Evolutionary conservation across 1,139 yeast species (phyloP), one percentile per base, ranked within the genome.

Genomic region (Suhomyces kunorum): DNA sequence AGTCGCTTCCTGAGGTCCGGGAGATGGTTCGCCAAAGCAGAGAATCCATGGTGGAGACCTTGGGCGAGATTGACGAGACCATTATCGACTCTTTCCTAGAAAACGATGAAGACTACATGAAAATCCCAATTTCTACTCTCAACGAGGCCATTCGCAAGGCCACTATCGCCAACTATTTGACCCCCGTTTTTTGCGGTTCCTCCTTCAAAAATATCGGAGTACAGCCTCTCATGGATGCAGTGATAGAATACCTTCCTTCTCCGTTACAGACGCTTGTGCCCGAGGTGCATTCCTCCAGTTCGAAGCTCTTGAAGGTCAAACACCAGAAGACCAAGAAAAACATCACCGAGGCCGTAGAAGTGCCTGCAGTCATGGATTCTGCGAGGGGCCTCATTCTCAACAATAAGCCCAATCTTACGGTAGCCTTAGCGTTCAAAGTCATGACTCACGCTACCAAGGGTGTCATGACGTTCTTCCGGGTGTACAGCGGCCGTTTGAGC

Each of bases 141-240:
- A 75, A 72, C 36, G 53, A 56, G 12, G 83, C 95, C 0, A 72
- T 92, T 9, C 68, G 87, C 40, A 64, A 66, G 22, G 80, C 86
- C 1, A 86, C 96, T 0, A 51, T 87, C 3, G 60, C 61, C 1
- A 75, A 76, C 39, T 64, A 68, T 28, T 71, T 87, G 3, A 76
- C 85, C 0, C 98, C 99, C 0, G 86, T 92, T 0, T 66, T 89
- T 28, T 88, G 97, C 61, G 98, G 99, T 3, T 87, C 98, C 1
- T 86, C 97, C 38, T 92, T 92, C 64, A 78, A 75, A 47, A 92
- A 92, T 56, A 85, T 92, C 38, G 98, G 98, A 11, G 95, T 92
- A 2, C 98, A 92, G 57, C 97, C 98, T 0, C 66, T 94, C 40
- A 66, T 92, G 64, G 98, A 92, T 59, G 90, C 95, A 0, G 73